A percentile compares a stretch with the other conserved stretches of the same genome.
These are phyloP conservation scores for Spirogloea muscicola DNA, from an alignment of 139 green algal species.

Conservation along the genomic window DNA sequence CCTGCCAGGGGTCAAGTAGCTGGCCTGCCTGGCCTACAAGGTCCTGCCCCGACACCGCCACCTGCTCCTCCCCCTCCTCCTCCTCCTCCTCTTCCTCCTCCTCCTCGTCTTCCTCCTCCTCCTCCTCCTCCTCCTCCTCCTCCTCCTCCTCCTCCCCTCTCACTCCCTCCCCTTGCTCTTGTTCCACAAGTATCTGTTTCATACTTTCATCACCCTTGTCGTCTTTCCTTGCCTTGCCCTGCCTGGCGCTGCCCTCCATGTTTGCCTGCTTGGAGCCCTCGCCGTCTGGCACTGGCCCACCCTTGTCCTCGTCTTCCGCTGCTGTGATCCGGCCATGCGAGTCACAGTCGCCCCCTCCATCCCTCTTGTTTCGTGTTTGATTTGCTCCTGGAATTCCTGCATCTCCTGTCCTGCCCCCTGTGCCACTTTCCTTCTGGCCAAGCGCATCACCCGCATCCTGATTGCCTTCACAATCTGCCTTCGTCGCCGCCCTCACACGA, in stretches of 20 bases:
- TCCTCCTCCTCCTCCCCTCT: neutral
- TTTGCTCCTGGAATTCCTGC: neutral
- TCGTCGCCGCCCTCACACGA: neutral
- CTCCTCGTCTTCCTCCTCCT: slow-evolving; percentile 1
- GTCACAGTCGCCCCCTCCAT: too few relatives aligned
- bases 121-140: neutral
- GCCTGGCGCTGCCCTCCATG: too few relatives aligned
- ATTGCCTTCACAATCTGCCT: neutral
- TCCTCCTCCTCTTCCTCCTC: slow-evolving; percentile 12
- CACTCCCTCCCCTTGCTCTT: neutral
- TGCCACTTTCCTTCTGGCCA: too few relatives aligned
- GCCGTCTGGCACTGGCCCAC: too few relatives aligned
- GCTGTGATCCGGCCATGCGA: too few relatives aligned
- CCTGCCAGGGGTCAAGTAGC: neutral
- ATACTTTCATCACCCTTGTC: too few relatives aligned
- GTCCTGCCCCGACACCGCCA: neutral
- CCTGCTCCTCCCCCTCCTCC: slow-evolving; percentile 7
- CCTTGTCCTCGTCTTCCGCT: too few relatives aligned
- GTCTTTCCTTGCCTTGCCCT: too few relatives aligned
- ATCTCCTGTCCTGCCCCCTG: neutral
- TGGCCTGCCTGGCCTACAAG: neutral
- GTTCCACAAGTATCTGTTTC: too few relatives aligned
- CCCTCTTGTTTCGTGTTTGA: too few relatives aligned
- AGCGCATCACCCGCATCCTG: neutral
- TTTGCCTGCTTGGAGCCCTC: too few relatives aligned